Evolutionary conservation across 495 filamentous ascomycete species (phyloP).

Genomic region (Aspergillus taichungensis): DNA sequence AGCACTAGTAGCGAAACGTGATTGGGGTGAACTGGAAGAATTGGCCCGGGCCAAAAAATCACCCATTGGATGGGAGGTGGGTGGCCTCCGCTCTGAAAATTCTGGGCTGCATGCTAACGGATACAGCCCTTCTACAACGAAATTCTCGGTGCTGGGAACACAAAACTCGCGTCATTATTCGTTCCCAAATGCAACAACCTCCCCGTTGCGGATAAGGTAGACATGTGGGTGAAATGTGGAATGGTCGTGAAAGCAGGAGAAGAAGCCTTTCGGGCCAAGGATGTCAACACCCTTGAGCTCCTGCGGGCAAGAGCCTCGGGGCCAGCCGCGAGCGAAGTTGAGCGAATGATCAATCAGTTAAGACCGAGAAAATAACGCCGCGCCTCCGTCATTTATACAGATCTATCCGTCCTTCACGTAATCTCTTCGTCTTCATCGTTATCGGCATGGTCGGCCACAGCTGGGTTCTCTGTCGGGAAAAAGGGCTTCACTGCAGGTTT

Average conservation of each 20-base stretch:
- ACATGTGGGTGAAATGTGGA: slow-evolving; percentile 96
- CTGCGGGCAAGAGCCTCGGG: slow-evolving; percentile 49
- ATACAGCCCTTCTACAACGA: slow-evolving; percentile 83
- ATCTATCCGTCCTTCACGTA: slow-evolving; percentile 25
- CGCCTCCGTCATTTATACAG: slow-evolving; percentile 5
- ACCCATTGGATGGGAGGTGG: slow-evolving; percentile 95
- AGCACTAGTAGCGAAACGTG: slow-evolving; percentile 76
- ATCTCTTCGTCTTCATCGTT: slow-evolving; percentile 36
- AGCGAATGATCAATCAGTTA: slow-evolving; percentile 52
- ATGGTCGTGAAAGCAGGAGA: slow-evolving; percentile 85
- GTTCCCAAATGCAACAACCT: slow-evolving; percentile 75
- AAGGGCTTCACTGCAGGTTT: slow-evolving; percentile 12
- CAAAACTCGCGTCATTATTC: slow-evolving; percentile 72
- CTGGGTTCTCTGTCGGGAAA: slow-evolving; percentile 5
- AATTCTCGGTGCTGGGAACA: slow-evolving; percentile 79
- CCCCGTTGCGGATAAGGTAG: slow-evolving; percentile 57
- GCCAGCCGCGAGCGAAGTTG: slow-evolving; percentile 46
- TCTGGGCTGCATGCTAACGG: slow-evolving; percentile 15
- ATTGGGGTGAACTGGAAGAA: slow-evolving; percentile 90
- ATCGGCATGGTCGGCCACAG: slow-evolving; percentile 14
- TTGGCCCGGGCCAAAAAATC: slow-evolving; percentile 59
- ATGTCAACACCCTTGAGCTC: slow-evolving; percentile 57
- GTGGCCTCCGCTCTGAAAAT: slow-evolving; percentile 12
- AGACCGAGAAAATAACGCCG: slow-evolving; percentile 36
- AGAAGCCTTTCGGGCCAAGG: slow-evolving; percentile 77